Base-by-base conservation (phyloP, 2,329 filamentous ascomycete genomes). In the Talaromyces verruculosus region DNA sequence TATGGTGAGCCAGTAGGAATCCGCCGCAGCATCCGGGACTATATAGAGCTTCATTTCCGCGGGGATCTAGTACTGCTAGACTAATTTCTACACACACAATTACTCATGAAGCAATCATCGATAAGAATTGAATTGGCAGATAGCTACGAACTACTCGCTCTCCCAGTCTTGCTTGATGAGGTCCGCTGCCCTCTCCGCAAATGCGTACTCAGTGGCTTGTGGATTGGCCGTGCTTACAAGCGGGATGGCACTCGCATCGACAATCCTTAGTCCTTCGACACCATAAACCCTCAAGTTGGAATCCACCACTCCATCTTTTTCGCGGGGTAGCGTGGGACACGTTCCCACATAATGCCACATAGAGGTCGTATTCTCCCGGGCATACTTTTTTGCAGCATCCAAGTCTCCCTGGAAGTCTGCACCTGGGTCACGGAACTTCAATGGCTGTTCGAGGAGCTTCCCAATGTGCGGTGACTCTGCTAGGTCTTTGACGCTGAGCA, bases 271-370 rank as follows among this genome's bases (percentile, higher is more conserved):
- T 47, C 68, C 68, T 41, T 61, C 65, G 2, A 67, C 65, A 15
- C 68, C 68, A 11, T 83, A 83, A 65, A 80, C 77, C 0, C 79
- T 83, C 66, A 82, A 63, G 11, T 67, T 47, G 13, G 64, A 57
- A 53, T 72, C 67, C 13, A 72, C 67, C 8, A 71, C 71, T 39
- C 70, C 70, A 11, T 69, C 68, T 35, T 64, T 55, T 19, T 68
- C 67, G 19, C 63, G 45, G 22, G 66, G 64, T 47, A 67, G 49
- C 69, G 72, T 65, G 19, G 65, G 57, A 19, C 55, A 57, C n/a
- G 67, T 64, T 66, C 62, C 28, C 70, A 71, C 43, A 66, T 71
- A 28, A 10, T 47, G 17, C 68, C 58, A 66, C 22, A 30, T 55
- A 45, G 65, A 35, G 22, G 45, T 37, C 30, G 43, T 55, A 39